These are phyloP conservation scores for Discostella stelligera DNA, from an alignment of 352 stramenopile species.

Conservation along the genomic window DNA sequence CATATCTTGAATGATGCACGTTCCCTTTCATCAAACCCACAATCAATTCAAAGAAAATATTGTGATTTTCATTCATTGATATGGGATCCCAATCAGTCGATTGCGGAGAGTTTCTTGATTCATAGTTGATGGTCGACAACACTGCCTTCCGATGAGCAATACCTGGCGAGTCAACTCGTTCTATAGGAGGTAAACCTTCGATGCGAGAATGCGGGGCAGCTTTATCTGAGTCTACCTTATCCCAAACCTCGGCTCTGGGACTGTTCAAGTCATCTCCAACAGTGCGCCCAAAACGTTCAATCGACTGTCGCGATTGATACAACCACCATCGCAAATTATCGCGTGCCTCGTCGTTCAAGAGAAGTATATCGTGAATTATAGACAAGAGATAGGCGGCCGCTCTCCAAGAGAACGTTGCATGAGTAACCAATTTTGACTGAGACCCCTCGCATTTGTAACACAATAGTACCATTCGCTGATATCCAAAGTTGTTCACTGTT, in stretches of 20 bases:
- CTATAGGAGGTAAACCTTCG: slow-evolving; percentile 24
- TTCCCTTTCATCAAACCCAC: slow-evolving; percentile 44
- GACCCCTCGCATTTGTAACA: background rate
- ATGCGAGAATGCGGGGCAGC: slow-evolving; percentile 28
- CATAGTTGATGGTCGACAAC: slow-evolving; percentile 16
- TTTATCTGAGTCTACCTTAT: background rate
- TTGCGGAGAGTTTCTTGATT: background rate
- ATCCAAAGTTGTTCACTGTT: background rate
- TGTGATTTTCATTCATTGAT: slow-evolving; percentile 35
- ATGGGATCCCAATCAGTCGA: slow-evolving; percentile 36
- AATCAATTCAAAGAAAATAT: slow-evolving; percentile 49
- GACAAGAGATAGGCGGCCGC: slow-evolving; percentile 28
- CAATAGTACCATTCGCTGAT: background rate
- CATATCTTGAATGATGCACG: background rate
- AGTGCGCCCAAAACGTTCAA: background rate
- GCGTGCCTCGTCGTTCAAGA: slow-evolving; percentile 35
- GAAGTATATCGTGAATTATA: slow-evolving; percentile 38
- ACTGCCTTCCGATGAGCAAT: slow-evolving; percentile 9
- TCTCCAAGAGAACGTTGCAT: slow-evolving; percentile 28
- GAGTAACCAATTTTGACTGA: background rate
- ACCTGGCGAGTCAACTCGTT: background rate
- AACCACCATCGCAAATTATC: slow-evolving; percentile 49
- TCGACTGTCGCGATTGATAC: slow-evolving; percentile 38
- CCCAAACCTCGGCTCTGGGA: background rate
- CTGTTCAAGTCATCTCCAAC: background rate